phyloP scores from a whole-genome alignment of 768 basidiomycete genomes.

The Fomitopsis pulvina region DNA sequence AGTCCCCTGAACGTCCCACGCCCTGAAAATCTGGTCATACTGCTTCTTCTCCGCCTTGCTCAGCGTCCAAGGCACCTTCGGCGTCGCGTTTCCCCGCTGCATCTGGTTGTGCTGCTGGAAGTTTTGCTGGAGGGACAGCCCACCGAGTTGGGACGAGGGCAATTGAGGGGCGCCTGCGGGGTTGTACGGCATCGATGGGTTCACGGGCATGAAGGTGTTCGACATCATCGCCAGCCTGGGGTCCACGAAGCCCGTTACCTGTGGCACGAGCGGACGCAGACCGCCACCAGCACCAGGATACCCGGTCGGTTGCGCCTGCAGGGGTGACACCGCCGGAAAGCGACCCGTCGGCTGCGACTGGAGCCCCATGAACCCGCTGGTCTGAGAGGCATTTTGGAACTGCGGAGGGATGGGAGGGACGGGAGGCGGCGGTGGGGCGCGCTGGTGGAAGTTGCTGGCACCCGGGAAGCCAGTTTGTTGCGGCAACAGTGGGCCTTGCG shows the following conservation, averaged over 20 bases:
- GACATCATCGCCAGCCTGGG: conserved; percentile 86
- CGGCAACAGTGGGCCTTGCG: conserved; percentile 44
- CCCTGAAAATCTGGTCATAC: conserved; percentile 93
- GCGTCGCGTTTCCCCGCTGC: conserved; percentile 55
- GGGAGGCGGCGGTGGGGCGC: conserved; percentile 36
- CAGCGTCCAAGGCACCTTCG: conserved; percentile 80
- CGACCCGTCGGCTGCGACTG: conserved; percentile 35
- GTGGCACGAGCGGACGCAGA: conserved; percentile 50
- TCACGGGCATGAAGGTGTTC: conserved; percentile 86
- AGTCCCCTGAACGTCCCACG: conserved; percentile 80
- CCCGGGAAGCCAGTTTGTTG: conserved; percentile 22
- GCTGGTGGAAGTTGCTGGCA: conserved; percentile 31
- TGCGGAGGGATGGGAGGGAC: conserved; percentile 59
- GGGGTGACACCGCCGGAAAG: conserved; percentile 42
- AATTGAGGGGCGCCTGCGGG: conserved; percentile 62
- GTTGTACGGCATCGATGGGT: conserved; percentile 50
- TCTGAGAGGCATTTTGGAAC: conserved; percentile 43
- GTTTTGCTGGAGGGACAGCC: conserved; percentile 67
- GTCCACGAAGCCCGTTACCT: conserved; percentile 76
- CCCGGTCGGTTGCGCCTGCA: conserved; percentile 52
- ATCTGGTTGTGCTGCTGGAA: conserved; percentile 85
- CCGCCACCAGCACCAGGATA: conserved; percentile 37
- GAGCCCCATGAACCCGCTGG: conserved; percentile 34
- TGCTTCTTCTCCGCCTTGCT: conserved; percentile 90
- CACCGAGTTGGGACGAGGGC: conserved; percentile 42